These are phyloP conservation scores for Endotrypanum monterogeii DNA, from an alignment of 208 protist species.

Conservation along the genomic window DNA sequence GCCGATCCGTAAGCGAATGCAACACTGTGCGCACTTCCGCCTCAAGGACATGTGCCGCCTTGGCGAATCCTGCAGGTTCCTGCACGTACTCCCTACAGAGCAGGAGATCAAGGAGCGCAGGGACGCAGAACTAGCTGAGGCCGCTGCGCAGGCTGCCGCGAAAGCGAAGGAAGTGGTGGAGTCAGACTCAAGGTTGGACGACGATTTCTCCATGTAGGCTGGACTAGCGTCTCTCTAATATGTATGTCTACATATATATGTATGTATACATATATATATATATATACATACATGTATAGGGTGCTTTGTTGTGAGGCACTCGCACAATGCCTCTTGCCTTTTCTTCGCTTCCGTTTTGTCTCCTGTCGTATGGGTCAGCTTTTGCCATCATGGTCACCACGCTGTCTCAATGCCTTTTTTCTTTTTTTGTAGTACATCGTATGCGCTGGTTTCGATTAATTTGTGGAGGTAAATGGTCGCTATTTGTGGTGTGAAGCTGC, in stretches of 20 bases:
- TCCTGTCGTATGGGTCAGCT: background rate
- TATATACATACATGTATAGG: background rate
- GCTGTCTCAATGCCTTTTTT: background rate
- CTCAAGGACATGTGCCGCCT: constrained; percentile 83
- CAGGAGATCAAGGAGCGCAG: constrained; percentile 37
- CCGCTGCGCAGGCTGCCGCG: constrained; percentile 5
- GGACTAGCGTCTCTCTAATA: background rate
- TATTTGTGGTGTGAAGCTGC: background rate
- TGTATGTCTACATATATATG: too few relatives aligned
- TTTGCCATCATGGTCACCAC: background rate
- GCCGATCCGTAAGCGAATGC: constrained; percentile 75
- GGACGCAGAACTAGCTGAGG: constrained; percentile 26
- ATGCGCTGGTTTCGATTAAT: background rate
- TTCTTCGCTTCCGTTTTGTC: background rate
- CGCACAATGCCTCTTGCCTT: background rate
- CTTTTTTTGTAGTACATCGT: background rate
- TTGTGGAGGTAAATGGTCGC: background rate
- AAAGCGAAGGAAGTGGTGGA: constrained; percentile 7
- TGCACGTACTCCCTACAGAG: constrained; percentile 71
- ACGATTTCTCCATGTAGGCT: background rate
- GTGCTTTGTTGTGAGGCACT: background rate
- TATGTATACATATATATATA: background rate
- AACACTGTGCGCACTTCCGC: constrained; percentile 89
- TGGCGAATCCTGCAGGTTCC: constrained; percentile 73
- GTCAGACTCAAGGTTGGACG: background rate